phyloP scores from a whole-genome alignment of 495 filamentous ascomycete genomes.

The Stereocaulon alpinum region DNA sequence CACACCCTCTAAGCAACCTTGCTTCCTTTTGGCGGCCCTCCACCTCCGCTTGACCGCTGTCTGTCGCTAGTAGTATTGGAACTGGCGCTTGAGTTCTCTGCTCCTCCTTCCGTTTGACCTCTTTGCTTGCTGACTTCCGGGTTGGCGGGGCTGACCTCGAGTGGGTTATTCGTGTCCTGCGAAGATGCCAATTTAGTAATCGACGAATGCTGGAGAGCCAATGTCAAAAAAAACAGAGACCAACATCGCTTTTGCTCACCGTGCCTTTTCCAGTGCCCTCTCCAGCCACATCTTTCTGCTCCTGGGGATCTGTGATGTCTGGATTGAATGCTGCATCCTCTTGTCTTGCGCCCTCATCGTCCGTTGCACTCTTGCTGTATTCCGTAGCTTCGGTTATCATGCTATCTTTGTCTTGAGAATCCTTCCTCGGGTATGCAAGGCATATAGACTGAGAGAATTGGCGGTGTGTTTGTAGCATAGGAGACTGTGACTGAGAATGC shows the following conservation, averaged over 20 bases:
- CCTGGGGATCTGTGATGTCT: conserved; percentile 45
- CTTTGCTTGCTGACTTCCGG: conserved; percentile 44
- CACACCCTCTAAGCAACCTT: conserved; percentile 20
- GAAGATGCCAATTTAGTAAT: not conserved
- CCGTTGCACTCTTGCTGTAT: conserved; percentile 47
- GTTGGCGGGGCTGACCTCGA: conserved; percentile 53
- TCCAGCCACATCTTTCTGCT: conserved; percentile 34
- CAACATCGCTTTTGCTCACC: conserved; percentile 20
- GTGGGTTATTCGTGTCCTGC: conserved; percentile 32
- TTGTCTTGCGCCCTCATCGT: conserved; percentile 41
- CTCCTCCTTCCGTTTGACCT: conserved; percentile 36
- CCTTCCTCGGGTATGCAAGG: conserved; percentile 26
- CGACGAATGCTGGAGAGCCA: not conserved
- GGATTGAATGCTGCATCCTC: conserved; percentile 49
- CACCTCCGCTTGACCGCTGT: conserved; percentile 35
- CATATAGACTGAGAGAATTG: conserved; percentile 12
- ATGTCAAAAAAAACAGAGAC: not conserved
- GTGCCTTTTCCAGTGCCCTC: conserved; percentile 28
- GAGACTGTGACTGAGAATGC: not conserved
- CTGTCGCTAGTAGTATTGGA: conserved; percentile 26
- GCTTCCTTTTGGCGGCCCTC: conserved; percentile 38
- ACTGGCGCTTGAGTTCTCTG: conserved; percentile 29
- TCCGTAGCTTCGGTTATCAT: conserved; percentile 47
- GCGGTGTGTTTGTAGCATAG: not conserved
- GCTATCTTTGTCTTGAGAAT: conserved; percentile 41